A percentile compares a stretch with the other conserved stretches of the same genome.
These are phyloP conservation scores for Aspergillus funiculosus DNA, from an alignment of 495 filamentous ascomycete species.

Conservation along the genomic window DNA sequence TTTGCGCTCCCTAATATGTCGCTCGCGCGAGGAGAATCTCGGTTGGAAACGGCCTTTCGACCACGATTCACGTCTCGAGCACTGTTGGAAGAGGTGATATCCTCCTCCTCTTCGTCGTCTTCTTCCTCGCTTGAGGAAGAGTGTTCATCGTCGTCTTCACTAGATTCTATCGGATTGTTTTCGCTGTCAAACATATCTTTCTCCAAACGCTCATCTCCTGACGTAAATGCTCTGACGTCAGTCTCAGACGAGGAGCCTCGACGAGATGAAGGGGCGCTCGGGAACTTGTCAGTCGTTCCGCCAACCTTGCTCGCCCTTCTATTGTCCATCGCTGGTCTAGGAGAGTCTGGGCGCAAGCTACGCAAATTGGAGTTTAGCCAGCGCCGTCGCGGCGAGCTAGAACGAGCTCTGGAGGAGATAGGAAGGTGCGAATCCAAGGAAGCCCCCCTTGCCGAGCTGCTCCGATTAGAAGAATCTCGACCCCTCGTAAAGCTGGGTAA, in stretches of 20 bases:
- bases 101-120: conserved; percentile 47
- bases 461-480: conserved; percentile 37
- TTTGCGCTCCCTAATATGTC: conserved; percentile 19
- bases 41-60: conserved; percentile 22
- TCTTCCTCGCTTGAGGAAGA: conserved; percentile 49
- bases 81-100: conserved; percentile 28
- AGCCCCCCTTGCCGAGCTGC: conserved; percentile 45
- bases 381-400: conserved; percentile 51
- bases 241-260: conserved; percentile 35
- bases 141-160: conserved; percentile 44
- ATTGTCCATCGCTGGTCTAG: conserved; percentile 21
- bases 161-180: conserved; percentile 44
- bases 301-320: conserved; percentile 17
- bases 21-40: conserved; percentile 17
- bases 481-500: conserved; percentile 36
- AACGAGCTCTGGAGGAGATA: conserved; percentile 49
- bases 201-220: conserved; percentile 55
- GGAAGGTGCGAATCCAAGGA: conserved; percentile 61
- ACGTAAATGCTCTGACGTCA: conserved; percentile 9
- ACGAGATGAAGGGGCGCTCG: conserved; percentile 32
- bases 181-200: conserved; percentile 69
- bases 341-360: conserved; percentile 31
- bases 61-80: conserved; percentile 21
- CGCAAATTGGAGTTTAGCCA: conserved; percentile 32
- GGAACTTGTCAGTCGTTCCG: conserved; percentile 49